Conservation (phyloP, 2,329 filamentous ascomycete genomes). For the Claviceps sp. region DNA sequence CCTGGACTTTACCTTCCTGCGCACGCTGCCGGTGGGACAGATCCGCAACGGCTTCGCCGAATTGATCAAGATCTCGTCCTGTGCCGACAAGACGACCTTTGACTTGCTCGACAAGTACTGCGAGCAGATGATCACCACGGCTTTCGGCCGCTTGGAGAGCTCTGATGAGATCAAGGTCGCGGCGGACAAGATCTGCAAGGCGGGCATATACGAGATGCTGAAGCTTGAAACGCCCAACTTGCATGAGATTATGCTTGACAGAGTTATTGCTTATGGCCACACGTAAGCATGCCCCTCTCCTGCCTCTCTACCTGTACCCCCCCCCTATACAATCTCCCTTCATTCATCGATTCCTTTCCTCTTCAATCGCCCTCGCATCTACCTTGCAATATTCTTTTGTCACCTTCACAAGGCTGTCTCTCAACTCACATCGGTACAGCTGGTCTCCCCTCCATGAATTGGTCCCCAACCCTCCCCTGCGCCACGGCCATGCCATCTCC, state of each 20-base stretch:
- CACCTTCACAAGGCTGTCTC: neutral
- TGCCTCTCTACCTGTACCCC: neutral
- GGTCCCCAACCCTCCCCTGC: slow-evolving; percentile 51
- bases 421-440: slow-evolving; percentile 16
- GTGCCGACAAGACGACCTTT: slow-evolving; percentile 52
- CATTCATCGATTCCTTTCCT: neutral
- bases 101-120: slow-evolving; percentile 56
- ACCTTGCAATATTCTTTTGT: too few relatives aligned
- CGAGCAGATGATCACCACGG: slow-evolving; percentile 50
- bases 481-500: slow-evolving; percentile 61
- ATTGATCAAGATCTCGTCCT: slow-evolving; percentile 63
- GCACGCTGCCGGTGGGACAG: slow-evolving; percentile 51
- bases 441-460: slow-evolving; percentile 64
- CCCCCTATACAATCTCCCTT: neutral
- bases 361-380: neutral
- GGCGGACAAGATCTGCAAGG: slow-evolving; percentile 54
- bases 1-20: slow-evolving; percentile 60
- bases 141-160: slow-evolving; percentile 48
- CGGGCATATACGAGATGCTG: slow-evolving; percentile 59
- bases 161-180: slow-evolving; percentile 19
- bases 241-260: slow-evolving; percentile 58
- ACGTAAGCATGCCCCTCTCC: slow-evolving; percentile 31
- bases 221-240: slow-evolving; percentile 61
- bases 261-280: slow-evolving; percentile 62
- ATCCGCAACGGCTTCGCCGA: slow-evolving; percentile 64